phyloP scores from a whole-genome alignment of 305 asterid species.

The Nicotiana rustica region DNA sequence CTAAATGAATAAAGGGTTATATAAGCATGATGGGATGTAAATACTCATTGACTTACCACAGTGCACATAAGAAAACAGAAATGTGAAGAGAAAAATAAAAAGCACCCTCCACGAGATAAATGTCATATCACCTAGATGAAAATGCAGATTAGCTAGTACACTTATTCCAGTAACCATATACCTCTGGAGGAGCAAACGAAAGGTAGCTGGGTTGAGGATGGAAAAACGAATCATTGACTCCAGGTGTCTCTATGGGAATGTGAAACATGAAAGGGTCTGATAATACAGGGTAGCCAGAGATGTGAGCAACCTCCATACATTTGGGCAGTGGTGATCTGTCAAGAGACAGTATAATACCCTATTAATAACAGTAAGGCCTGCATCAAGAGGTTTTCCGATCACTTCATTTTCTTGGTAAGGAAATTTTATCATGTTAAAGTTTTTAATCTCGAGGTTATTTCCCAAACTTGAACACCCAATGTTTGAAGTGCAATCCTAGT shows the following conservation, averaged over 20 bases:
- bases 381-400: constrained; percentile 14
- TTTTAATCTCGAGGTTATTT: constrained; percentile 13
- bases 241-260: constrained; percentile 64
- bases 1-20: too few relatives aligned
- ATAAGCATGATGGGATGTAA: neutral
- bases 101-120: neutral
- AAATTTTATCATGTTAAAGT: constrained; percentile 17
- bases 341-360: constrained; percentile 33
- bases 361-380: constrained; percentile 11
- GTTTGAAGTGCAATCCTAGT: constrained; percentile 6
- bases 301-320: constrained; percentile 63
- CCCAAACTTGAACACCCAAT: neutral
- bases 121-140: neutral
- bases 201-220: constrained; percentile 61
- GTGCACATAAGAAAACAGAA: neutral
- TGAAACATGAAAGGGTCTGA: constrained; percentile 64
- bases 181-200: constrained; percentile 98
- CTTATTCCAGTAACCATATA: constrained; percentile 39
- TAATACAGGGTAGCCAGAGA: constrained; percentile 72
- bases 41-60: neutral
- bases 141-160: constrained; percentile 6
- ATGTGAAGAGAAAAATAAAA: neutral
- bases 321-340: constrained; percentile 78
- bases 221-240: constrained; percentile 49
- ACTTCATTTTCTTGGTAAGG: constrained; percentile 16